Percentiles rank a stretch among this genome's conserved stretches.
These are phyloP conservation scores for Phytophthora sp. DNA, from an alignment of 352 stramenopile genomes.

Conservation along the genomic window DNA sequence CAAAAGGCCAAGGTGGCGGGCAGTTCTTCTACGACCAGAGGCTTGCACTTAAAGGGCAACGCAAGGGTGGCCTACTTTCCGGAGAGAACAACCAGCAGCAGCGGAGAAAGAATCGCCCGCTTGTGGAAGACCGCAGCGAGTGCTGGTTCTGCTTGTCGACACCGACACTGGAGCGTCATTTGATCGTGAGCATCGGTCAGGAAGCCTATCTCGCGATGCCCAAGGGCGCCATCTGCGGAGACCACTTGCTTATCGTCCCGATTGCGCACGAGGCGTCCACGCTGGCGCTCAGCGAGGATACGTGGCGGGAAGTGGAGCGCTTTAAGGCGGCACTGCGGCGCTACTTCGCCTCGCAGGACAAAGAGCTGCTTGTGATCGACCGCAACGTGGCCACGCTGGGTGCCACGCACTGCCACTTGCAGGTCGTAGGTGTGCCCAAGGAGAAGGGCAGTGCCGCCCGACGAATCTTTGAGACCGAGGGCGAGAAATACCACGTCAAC, in stretches of 20 bases:
- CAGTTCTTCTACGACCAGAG: constrained; percentile 87
- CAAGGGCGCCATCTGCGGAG: constrained; percentile 78
- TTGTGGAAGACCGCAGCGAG: constrained; percentile 66
- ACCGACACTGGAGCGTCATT: constrained; percentile 74
- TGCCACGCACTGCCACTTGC: constrained; percentile 78
- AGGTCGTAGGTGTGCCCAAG: constrained; percentile 72
- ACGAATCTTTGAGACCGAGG: constrained; percentile 66
- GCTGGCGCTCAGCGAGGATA: constrained; percentile 48
- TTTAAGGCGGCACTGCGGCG: constrained; percentile 68
- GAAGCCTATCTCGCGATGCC: constrained; percentile 84
- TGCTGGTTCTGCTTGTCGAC: constrained; percentile 89
- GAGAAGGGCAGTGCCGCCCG: constrained; percentile 41
- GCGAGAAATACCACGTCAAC: constrained; percentile 76
- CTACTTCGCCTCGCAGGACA: constrained; percentile 70
- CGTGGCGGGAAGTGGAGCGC: constrained; percentile 61
- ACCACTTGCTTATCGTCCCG: constrained; percentile 80
- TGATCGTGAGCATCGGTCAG: constrained; percentile 84
- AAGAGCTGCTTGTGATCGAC: constrained; percentile 80
- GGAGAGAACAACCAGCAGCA: constrained; percentile 32
- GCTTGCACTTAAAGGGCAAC: constrained; percentile 59
- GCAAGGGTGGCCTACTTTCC: constrained; percentile 46
- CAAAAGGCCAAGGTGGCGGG: constrained; percentile 39
- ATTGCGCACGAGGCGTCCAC: constrained; percentile 78
- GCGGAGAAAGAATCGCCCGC: constrained; percentile 32
- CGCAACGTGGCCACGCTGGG: constrained; percentile 79